Evolutionary conservation across 164 flowering plant species (phyloP), one percentile per base, ranked within the genome.

Genomic region (Aristolochia fimbriata): DNA sequence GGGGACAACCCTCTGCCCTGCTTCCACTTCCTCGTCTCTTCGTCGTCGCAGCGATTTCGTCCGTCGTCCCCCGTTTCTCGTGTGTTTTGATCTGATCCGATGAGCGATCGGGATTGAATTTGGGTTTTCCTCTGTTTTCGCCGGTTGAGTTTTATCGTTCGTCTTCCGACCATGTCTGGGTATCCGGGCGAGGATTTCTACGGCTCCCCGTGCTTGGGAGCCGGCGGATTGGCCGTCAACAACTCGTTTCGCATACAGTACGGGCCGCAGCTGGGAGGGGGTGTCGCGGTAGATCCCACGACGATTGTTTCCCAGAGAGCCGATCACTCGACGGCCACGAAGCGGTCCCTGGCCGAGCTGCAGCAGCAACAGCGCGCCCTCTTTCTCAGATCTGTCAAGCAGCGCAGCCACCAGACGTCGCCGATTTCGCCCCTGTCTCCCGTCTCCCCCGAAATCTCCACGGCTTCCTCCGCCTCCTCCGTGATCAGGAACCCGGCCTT

Each of bases 331-430:
- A 53, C 74, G 47, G 62, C 69, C 20, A 78, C 83, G 0, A 90
- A 90, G 55, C 73, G 97, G 2, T 70, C 87, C 0, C 71, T 85
- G 0, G 68, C 81, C 0, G 97, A 87, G 10, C 71, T 66, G 33
- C 71, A 61, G 33, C 59, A 57, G 48, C 69, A 58, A 15, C 70
- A 70, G 45, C 70, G 43, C 11, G 62, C n/a, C 55, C 66, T n/a
- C 61, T 27, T 70, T 62, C 76, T 71, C 17, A 70, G 97, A 47
- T 82, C 86, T 11, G 91, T 89, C 25, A 89, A 83, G 72, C 87
- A 74, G 43, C 72, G 86, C 59, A 62, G 17, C 47, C 72, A 77
- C 14, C 76, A 76, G 13, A 25, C 77, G 3, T 76, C 83, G 13
- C 84, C 87, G 1, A 71, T 82, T 1, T 80, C 94, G 11, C 71